phyloP scores from a whole-genome alignment of 148 eudicot species.

The Camellia lanceoleosa region DNA sequence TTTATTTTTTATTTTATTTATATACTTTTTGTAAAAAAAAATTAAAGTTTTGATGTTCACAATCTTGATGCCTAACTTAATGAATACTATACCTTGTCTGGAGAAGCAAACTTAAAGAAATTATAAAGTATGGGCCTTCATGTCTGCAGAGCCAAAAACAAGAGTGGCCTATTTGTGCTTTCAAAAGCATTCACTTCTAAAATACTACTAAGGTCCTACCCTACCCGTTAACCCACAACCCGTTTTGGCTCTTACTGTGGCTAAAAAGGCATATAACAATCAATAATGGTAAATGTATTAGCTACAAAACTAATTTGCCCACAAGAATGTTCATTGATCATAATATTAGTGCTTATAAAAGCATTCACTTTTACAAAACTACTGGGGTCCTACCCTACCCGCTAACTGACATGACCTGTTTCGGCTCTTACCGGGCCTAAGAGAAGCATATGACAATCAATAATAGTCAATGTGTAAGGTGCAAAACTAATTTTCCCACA shows the following conservation, averaged over 20 bases:
- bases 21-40: too few relatives aligned
- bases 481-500: background rate
- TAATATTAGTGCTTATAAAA: slow-evolving; percentile 19
- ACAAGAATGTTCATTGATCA: background rate
- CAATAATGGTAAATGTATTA: background rate
- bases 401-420: background rate
- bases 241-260: background rate
- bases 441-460: background rate
- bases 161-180: slow-evolving; percentile 18
- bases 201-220: background rate
- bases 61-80: slow-evolving; percentile 50
- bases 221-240: background rate
- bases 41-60: slow-evolving; percentile 15
- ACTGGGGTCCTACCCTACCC: slow-evolving; percentile 6
- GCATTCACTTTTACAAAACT: slow-evolving; percentile 11
- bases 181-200: slow-evolving; percentile 15
- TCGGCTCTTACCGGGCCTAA: background rate
- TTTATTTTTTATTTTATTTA: background rate
- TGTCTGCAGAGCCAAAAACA: slow-evolving; percentile 31
- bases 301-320: background rate
- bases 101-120: slow-evolving; percentile 34
- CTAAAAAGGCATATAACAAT: background rate
- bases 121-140: slow-evolving; percentile 34
- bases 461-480: too few relatives aligned
- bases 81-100: slow-evolving; percentile 50